These are phyloP conservation scores for Leucosporidium scottii DNA, from an alignment of 768 basidiomycete genomes.

Conservation along the genomic window DNA sequence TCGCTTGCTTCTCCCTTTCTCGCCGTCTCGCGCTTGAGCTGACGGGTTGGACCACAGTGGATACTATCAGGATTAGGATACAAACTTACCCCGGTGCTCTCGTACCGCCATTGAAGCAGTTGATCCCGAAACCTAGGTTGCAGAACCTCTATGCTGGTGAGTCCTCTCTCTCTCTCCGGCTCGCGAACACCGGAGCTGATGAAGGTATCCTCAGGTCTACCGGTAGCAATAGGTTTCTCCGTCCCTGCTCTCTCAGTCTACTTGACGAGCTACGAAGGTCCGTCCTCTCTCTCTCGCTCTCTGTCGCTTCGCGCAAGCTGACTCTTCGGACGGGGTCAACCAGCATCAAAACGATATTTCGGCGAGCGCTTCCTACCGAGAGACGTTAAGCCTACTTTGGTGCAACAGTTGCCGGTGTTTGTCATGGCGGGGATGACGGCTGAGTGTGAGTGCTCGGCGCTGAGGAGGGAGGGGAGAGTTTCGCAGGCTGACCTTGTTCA, in stretches of 20 bases:
- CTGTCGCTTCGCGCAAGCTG: not conserved
- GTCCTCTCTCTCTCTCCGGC: not conserved
- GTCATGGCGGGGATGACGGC: constrained; percentile 31
- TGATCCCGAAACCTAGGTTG: constrained; percentile 26
- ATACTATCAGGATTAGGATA: constrained; percentile 32
- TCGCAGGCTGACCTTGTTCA: no score
- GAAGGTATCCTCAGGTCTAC: constrained; percentile 14
- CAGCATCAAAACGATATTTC: constrained; percentile 29
- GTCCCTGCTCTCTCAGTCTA: constrained; percentile 31
- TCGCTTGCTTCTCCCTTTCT: not conserved
- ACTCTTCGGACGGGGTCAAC: not conserved
- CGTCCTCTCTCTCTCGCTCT: not conserved
- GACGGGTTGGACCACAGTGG: constrained; percentile 13
- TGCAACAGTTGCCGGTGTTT: constrained; percentile 34
- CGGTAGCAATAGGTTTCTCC: constrained; percentile 33
- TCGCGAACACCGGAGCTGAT: not conserved
- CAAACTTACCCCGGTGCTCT: constrained; percentile 29
- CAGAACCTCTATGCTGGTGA: constrained; percentile 29
- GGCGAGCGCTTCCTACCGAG: constrained; percentile 13
- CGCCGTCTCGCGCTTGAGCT: not conserved
- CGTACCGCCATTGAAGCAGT: constrained; percentile 27
- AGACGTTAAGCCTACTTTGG: constrained; percentile 20
- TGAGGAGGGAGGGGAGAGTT: no score
- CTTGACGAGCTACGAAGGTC: constrained; percentile 33
- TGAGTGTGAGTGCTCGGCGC: constrained; percentile 21